These are phyloP conservation scores for Erysimum cheiri DNA, from an alignment of 441 rosid genomes.

Conservation along the genomic window DNA sequence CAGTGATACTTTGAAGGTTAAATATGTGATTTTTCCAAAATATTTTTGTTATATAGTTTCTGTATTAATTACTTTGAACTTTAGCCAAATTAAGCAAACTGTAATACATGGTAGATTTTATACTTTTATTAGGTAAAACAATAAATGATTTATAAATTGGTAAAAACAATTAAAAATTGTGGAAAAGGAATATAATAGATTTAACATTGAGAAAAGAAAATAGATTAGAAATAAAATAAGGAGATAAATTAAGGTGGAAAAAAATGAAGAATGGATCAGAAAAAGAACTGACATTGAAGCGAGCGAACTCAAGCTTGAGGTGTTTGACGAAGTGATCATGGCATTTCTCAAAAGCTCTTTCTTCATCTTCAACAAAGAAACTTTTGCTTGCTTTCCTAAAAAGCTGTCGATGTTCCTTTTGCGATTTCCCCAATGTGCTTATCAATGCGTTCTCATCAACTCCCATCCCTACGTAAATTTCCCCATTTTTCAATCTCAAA, in stretches of 20 bases:
- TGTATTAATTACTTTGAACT: background rate
- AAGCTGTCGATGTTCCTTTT: conserved; percentile 54
- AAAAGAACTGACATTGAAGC: conserved; percentile 65
- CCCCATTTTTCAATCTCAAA: background rate
- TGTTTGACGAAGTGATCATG: conserved; percentile 58
- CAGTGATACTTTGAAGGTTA: no score
- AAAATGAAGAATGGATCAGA: background rate
- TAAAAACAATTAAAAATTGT: background rate
- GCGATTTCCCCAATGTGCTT: conserved; percentile 63
- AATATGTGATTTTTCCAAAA: no score
- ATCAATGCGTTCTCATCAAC: conserved; percentile 76
- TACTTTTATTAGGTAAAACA: conserved; percentile 18
- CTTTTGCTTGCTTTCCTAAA: conserved; percentile 59
- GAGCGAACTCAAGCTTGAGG: conserved; percentile 77
- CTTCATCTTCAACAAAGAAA: conserved; percentile 70
- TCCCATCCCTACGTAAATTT: conserved; percentile 60
- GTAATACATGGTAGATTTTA: background rate
- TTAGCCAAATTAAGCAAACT: background rate
- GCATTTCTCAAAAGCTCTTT: conserved; percentile 73
- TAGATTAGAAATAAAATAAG: background rate
- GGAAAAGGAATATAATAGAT: no score
- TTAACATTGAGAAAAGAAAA: background rate
- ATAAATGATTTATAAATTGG: background rate
- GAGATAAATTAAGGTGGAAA: background rate
- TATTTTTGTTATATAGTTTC: background rate